Evolutionary conservation across 164 flowering plant species (phyloP), one percentile per base, ranked within the genome.

Genomic region (Stephania yunnanensis): DNA sequence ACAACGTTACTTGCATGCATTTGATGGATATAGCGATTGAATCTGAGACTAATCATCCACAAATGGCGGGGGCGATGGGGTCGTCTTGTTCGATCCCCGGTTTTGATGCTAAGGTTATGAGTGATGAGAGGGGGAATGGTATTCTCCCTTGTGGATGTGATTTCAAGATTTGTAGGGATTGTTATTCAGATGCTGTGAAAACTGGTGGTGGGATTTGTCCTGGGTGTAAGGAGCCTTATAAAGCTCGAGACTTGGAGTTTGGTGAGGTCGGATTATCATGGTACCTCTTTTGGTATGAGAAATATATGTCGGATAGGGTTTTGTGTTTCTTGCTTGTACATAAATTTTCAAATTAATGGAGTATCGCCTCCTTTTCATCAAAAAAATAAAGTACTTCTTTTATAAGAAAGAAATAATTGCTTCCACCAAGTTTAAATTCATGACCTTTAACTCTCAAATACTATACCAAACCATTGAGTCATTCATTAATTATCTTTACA

Each of bases 21-120:
- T 74, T 87, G 69, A 87, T 90, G 91, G 93, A 90, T 68, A 88
- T 85, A 80, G 91, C 86, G 65, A 88, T 85, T 22, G 91, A 88
- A 12, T 83, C 91, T 0, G 88, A 90, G 71, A 70, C 85, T 0
- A 86, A 30, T 75, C 90, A 90, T 78, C 90, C 90, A 0, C 93
- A 90, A 78, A 90, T 90, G 93, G 91, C 93, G 29, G 91, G 93
- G 7, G 83, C 85, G 0, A 90, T 85, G 75, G 91, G 93, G 7
- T 87, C 91, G 5, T 80, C 84, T 3, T 89, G 92, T 73, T 75
- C 85, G 0, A 76, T 89, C 8, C 83, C 73, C 1, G 89, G 87
- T 11, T 88, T 91, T 63, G 87, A 87, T 80, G 87, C 83, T 1
- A 89, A 87, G 77, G 85, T 88, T 29, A 85, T 87, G 91, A 83